Percentiles rank a stretch among this genome's conserved stretches.
These are phyloP conservation scores for Solanum sitiens DNA, from an alignment of 257 asterid genomes.

Conservation along the genomic window DNA sequence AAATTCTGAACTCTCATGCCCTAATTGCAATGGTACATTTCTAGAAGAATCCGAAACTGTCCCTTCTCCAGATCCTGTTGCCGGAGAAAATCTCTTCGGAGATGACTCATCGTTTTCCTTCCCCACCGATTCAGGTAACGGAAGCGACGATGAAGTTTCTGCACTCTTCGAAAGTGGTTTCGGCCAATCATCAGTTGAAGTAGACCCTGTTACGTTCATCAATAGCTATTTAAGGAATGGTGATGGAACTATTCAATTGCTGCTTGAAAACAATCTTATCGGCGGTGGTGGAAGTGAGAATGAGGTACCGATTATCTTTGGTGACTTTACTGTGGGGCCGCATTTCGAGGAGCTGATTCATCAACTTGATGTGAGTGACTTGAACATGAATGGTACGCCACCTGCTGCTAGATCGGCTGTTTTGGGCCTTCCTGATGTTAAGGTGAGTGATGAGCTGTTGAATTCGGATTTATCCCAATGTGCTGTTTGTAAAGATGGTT, in stretches of 20 bases:
- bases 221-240: slow-evolving; percentile 40
- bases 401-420: slow-evolving; percentile 25
- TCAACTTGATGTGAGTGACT: slow-evolving; percentile 25
- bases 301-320: slow-evolving; percentile 27
- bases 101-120: neutral
- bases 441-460: neutral
- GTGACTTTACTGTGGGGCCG: slow-evolving; percentile 25
- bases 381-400: slow-evolving; percentile 23
- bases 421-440: slow-evolving; percentile 17
- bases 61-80: slow-evolving; percentile 19
- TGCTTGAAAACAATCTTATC: slow-evolving; percentile 31
- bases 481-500: slow-evolving; percentile 29
- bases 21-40: slow-evolving; percentile 54
- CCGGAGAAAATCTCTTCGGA: neutral
- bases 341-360: slow-evolving; percentile 25
- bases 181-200: slow-evolving; percentile 39
- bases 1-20: slow-evolving; percentile 54
- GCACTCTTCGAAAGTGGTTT: neutral
- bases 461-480: slow-evolving; percentile 24
- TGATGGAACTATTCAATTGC: slow-evolving; percentile 57
- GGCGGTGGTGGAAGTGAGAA: slow-evolving; percentile 1
- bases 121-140: slow-evolving; percentile 1
- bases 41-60: slow-evolving; percentile 52
- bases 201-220: slow-evolving; percentile 44
- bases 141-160: slow-evolving; percentile 6